Conservation (phyloP, 192 early-diverging fungal species). For the Dimargaris cristalligena region DNA sequence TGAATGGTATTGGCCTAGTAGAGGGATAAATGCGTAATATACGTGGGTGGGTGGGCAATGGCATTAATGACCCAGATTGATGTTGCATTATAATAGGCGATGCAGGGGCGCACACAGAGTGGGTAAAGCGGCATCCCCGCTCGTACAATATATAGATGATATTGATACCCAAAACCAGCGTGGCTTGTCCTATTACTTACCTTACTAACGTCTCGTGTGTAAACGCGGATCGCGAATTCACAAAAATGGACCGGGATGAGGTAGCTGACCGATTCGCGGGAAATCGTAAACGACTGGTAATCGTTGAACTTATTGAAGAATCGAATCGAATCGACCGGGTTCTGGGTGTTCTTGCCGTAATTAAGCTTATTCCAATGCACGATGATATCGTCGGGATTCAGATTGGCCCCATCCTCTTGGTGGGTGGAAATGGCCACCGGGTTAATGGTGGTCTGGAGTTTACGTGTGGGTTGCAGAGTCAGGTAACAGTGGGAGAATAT, state of each 20-base stretch:
- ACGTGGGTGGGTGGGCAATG: slow-evolving; percentile 14
- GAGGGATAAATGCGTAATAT: slow-evolving; percentile 11
- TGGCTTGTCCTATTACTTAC: slow-evolving; percentile 13
- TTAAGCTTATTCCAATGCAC: slow-evolving; percentile 52
- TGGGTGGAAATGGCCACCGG: slow-evolving; percentile 39
- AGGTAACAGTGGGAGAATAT: too few species aligned
- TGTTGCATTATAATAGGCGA: slow-evolving; percentile 6
- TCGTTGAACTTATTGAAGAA: slow-evolving; percentile 61
- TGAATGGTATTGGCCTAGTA: slow-evolving; percentile 17
- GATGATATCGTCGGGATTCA: slow-evolving; percentile 55
- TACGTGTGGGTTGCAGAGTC: too few species aligned
- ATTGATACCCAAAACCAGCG: neutral
- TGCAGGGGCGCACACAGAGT: neutral
- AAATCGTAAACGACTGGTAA: slow-evolving; percentile 41
- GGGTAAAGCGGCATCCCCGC: neutral
- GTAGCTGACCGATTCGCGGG: slow-evolving; percentile 50
- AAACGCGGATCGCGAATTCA: slow-evolving; percentile 53
- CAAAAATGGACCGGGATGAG: slow-evolving; percentile 49
- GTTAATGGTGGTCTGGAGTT: slow-evolving; percentile 30
- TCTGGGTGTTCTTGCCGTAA: slow-evolving; percentile 70
- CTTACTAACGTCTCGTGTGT: slow-evolving; percentile 34
- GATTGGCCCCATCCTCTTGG: slow-evolving; percentile 37
- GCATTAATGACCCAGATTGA: slow-evolving; percentile 12
- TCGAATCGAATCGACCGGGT: slow-evolving; percentile 69
- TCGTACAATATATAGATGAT: neutral